A percentile compares a stretch with the other conserved stretches of the same genome.
These are phyloP conservation scores for Calocera cornea DNA, from an alignment of 768 basidiomycete genomes.

Conservation along the genomic window DNA sequence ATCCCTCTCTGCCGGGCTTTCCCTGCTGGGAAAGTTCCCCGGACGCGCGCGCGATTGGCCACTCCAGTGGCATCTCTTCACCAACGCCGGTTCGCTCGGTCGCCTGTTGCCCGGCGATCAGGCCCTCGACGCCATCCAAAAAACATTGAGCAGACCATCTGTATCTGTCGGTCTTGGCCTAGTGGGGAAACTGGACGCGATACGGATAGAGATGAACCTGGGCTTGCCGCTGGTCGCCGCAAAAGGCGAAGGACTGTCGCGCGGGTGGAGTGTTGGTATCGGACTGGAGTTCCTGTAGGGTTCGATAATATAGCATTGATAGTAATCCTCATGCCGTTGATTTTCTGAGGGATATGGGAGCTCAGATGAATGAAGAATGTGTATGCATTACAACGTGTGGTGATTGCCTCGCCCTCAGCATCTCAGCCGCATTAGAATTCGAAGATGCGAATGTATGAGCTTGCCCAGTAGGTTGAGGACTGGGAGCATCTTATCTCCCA, in stretches of 20 bases:
- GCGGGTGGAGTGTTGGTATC: conserved; percentile 69
- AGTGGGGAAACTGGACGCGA: conserved; percentile 68
- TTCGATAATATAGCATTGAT: neutral
- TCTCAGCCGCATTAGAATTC: too few relatives aligned
- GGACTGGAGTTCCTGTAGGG: conserved; percentile 59
- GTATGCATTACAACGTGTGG: neutral
- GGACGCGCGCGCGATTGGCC: conserved; percentile 61
- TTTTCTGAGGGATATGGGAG: neutral
- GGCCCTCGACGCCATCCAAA: conserved; percentile 28
- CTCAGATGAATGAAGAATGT: neutral
- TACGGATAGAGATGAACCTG: conserved; percentile 79
- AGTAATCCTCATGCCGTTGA: neutral
- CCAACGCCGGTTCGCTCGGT: conserved; percentile 57
- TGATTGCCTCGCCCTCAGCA: too few relatives aligned
- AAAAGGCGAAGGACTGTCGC: conserved; percentile 48
- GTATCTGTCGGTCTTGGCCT: conserved; percentile 72
- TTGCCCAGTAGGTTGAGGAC: too few relatives aligned
- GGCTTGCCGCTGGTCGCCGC: conserved; percentile 66
- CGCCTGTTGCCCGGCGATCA: conserved; percentile 14
- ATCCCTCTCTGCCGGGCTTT: conserved; percentile 64
- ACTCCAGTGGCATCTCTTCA: conserved; percentile 61
- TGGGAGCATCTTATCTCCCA: too few relatives aligned
- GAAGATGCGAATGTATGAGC: too few relatives aligned
- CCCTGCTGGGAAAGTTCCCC: conserved; percentile 62
- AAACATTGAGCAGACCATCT: conserved; percentile 42